Conservation (phyloP, 2,329 filamentous ascomycete genomes). For the Colletotrichum gloeosporioides region DNA sequence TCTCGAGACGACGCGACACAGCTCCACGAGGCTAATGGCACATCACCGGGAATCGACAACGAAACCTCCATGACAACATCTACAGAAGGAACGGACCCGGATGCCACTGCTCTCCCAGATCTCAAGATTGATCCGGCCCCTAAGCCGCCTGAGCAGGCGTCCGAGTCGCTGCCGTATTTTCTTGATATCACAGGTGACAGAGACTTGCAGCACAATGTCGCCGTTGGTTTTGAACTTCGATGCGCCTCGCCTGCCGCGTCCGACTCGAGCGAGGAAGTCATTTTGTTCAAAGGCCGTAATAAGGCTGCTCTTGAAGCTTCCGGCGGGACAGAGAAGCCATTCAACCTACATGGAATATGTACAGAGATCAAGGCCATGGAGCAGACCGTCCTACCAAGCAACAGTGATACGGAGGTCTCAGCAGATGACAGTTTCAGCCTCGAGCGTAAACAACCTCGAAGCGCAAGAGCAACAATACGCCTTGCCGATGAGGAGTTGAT, state of each 20-base stretch:
- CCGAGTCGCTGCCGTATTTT: slow-evolving; percentile 33
- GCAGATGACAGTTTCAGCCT: background rate
- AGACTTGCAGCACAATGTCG: background rate
- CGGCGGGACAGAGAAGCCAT: slow-evolving; percentile 11
- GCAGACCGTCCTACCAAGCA: slow-evolving; percentile 23
- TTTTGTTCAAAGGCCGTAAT: slow-evolving; percentile 67
- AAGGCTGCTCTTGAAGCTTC: background rate
- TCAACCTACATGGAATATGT: slow-evolving; percentile 31
- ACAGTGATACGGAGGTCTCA: background rate
- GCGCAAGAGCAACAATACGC: background rate
- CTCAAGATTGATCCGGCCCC: background rate
- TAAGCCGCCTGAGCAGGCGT: background rate
- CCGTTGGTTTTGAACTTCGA: background rate
- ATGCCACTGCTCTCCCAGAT: background rate
- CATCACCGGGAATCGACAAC: background rate
- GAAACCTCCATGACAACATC: background rate
- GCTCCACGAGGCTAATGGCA: background rate
- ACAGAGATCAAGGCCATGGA: slow-evolving; percentile 36
- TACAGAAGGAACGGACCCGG: background rate
- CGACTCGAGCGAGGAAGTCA: slow-evolving; percentile 73
- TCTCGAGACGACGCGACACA: background rate
- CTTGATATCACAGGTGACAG: slow-evolving; percentile 41
- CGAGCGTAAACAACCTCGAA: background rate
- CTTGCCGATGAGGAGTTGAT: slow-evolving; percentile 61
- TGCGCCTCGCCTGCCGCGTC: slow-evolving; percentile 23